Evolutionary conservation across 2,329 filamentous ascomycete genomes (phyloP).

Genomic region (Cytospora piceicola): DNA sequence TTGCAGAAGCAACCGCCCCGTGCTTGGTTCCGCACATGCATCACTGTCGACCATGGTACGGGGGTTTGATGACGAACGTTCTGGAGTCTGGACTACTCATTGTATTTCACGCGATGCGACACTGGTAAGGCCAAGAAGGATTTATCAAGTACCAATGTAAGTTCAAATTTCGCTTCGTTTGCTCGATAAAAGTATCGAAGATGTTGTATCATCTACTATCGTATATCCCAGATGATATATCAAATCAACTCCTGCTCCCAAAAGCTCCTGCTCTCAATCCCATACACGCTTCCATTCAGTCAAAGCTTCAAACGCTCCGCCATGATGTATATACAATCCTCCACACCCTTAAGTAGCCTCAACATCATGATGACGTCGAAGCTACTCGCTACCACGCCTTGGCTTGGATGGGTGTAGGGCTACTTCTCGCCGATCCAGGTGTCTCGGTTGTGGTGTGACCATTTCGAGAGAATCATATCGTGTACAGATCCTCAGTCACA

Average conservation of each 20-base stretch:
- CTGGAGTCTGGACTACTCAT: too few species aligned
- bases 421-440: background rate
- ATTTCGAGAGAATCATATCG: background rate
- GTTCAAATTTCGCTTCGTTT: background rate
- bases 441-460: background rate
- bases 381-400: background rate
- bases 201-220: slow-evolving; percentile 1
- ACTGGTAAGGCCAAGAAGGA: too few species aligned
- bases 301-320: background rate
- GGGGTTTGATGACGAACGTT: background rate
- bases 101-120: background rate
- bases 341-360: background rate
- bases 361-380: background rate
- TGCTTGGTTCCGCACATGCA: too few species aligned
- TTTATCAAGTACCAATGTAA: too few species aligned
- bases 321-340: background rate
- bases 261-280: background rate
- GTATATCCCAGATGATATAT: background rate
- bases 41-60: too few species aligned
- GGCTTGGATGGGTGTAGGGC: background rate
- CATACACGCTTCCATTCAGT: background rate
- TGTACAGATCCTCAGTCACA: background rate
- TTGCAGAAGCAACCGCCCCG: too few species aligned
- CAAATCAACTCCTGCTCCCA: background rate
- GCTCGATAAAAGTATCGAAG: background rate